Evolutionary conservation across 176 grass and related monocot species (phyloP).

Genomic region (Hordeum marinum): DNA sequence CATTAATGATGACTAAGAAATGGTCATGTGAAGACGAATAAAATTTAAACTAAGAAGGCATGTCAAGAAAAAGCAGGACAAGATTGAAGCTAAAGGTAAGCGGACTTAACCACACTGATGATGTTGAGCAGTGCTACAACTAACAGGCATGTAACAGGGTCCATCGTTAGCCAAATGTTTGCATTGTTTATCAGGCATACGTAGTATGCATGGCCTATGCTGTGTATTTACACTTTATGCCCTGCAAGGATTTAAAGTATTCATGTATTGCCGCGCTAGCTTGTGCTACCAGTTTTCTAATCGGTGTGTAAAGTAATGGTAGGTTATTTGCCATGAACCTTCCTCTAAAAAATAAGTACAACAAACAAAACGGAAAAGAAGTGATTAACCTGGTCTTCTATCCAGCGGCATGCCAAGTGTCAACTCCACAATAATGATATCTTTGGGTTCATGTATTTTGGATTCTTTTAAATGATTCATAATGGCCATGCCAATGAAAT

Average conservation of each 20-base stretch:
- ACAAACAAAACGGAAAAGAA: background rate
- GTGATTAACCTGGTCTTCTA: background rate
- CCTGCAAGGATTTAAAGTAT: background rate
- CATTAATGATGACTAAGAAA: conserved; percentile 19
- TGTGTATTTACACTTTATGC: conserved; percentile 22
- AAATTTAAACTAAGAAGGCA: conserved; percentile 77
- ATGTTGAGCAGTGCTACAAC: conserved; percentile 46
- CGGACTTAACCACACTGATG: conserved; percentile 52
- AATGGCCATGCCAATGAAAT: background rate
- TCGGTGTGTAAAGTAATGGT: conserved; percentile 11
- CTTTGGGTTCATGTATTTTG: conserved; percentile 2
- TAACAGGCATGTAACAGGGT: conserved; percentile 37
- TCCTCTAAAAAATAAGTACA: background rate
- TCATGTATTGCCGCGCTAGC: background rate
- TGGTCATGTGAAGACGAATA: conserved; percentile 45
- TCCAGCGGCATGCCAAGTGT: background rate
- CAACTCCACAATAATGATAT: background rate
- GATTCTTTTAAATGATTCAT: background rate
- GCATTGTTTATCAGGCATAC: conserved; percentile 6
- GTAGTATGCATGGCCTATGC: conserved; percentile 27
- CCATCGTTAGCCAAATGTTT: conserved; percentile 29
- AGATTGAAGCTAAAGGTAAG: conserved; percentile 56
- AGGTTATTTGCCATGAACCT: background rate
- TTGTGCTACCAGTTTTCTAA: conserved; percentile 9
- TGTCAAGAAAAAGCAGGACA: conserved; percentile 69